Base-by-base conservation (phyloP, 1,284 basidiomycete genomes). In the Kalmanozyma brasiliensis region DNA sequence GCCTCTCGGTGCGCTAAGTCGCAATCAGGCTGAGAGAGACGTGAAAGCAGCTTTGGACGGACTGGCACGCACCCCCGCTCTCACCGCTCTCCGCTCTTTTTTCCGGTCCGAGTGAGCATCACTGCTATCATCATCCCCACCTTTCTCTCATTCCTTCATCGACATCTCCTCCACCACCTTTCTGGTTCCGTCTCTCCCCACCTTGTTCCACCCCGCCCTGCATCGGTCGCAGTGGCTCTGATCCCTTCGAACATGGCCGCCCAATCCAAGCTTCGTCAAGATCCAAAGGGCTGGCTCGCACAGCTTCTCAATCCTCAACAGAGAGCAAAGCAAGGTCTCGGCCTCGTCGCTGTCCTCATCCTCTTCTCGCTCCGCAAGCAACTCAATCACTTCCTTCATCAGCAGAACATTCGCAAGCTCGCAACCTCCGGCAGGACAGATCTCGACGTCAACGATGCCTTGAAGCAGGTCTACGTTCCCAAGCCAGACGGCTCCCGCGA, bases 401-500 rank as follows among this genome's bases (percentile, higher is more conserved):
- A 44, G 22, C 57, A 45, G 24, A 58, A 51, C 11, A 22, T 44
- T 52, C 32, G 34, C 61, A 1, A 44, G 57, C 26, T 10, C 44
- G 7, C 49, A 35, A 11, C 7, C 44, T 51, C 57, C 16, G 53
- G 24, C 43, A 53, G 56, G n/a, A 22, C 29, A 24, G 36, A 49
- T 8, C 33, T 66, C 52, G 55, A 71, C 11, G 38, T 74, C 22
- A 55, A 58, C 17, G 52, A 73, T 42, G 78, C 78, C 5, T 61
- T 80, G 14, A 75, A 78, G 52, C 70, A 80, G 47, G 60, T 79
- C 34, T 82, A 82, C 22, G 20, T 76, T 8, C 65, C 72, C 9
- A 66, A 73, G 8, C 35, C 55, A 5, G 69, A 78, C 32, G 77
- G 75, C 23, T 74, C 76, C 5, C 62, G 74, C 42, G 56, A 75